A percentile compares a stretch with the other conserved stretches of the same genome.
Evolutionary conservation across 2,329 filamentous ascomycete species (phyloP).

Genomic region (Paraconiothyrium sp.): DNA sequence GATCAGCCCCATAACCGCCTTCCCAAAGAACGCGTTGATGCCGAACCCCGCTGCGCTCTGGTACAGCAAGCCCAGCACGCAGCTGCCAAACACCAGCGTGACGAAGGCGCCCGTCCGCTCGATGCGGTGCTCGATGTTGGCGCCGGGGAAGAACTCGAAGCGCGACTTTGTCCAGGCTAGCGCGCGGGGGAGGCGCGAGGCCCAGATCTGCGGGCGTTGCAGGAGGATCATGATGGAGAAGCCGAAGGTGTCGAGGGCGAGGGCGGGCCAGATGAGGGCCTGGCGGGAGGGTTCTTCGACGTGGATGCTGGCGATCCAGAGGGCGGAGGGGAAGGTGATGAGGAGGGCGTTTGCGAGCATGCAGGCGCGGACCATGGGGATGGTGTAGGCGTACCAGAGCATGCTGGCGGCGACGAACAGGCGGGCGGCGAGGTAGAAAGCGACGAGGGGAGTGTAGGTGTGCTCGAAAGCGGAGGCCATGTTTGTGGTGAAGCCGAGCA

Average conservation of each 20-base stretch:
- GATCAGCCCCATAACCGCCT: slow-evolving; percentile 66
- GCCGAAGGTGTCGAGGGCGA: slow-evolving; percentile 64
- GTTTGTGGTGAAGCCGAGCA: slow-evolving; percentile 71
- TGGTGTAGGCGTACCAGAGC: slow-evolving; percentile 56
- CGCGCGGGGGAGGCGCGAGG: slow-evolving; percentile 22
- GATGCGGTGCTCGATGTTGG: slow-evolving; percentile 73
- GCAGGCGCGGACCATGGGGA: slow-evolving; percentile 67
- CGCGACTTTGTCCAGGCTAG: slow-evolving; percentile 40
- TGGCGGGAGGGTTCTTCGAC: slow-evolving; percentile 64
- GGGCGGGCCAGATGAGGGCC: slow-evolving; percentile 65
- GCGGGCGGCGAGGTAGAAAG: slow-evolving; percentile 68
- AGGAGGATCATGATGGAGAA: slow-evolving; percentile 55
- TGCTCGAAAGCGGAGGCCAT: slow-evolving; percentile 63
- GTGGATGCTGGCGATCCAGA: slow-evolving; percentile 71
- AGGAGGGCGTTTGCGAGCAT: slow-evolving; percentile 62
- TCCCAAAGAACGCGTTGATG: slow-evolving; percentile 68
- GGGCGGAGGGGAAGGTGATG: slow-evolving; percentile 58
- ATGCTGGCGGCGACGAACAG: slow-evolving; percentile 64
- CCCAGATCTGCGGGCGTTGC: slow-evolving; percentile 32
- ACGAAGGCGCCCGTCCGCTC: slow-evolving; percentile 73
- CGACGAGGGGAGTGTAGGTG: slow-evolving; percentile 67
- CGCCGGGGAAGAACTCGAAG: slow-evolving; percentile 69
- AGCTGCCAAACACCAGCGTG: slow-evolving; percentile 71
- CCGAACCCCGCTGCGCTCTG: slow-evolving; percentile 63
- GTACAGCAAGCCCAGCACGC: slow-evolving; percentile 69